These are phyloP conservation scores for Neofusicoccum umdonicola DNA, from an alignment of 2,329 filamentous ascomycete genomes.

Conservation along the genomic window DNA sequence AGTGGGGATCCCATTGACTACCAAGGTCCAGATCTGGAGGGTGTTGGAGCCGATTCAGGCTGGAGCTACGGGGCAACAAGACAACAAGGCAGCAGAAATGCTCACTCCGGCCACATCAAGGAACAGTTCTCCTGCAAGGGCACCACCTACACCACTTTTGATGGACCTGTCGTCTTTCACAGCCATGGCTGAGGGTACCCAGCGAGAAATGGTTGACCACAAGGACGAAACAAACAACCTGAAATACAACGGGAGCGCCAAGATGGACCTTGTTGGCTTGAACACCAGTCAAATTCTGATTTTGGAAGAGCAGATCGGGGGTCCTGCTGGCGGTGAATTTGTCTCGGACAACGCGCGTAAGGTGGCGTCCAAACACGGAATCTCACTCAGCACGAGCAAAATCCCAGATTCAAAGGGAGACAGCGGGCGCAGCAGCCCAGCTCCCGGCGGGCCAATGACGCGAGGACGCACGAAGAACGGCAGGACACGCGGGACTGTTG, in stretches of 20 bases:
- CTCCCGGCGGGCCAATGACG: constrained; percentile 59
- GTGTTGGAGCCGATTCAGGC: constrained; percentile 52
- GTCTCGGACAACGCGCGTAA: constrained; percentile 49
- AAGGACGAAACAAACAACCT: constrained; percentile 69
- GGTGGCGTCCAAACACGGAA: constrained; percentile 48
- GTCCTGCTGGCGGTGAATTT: constrained; percentile 54
- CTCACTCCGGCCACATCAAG: constrained; percentile 46
- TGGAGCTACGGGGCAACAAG: constrained; percentile 26
- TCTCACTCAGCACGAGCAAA: constrained; percentile 41
- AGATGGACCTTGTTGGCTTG: constrained; percentile 65
- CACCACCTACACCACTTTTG: constrained; percentile 52
- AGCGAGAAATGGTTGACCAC: constrained; percentile 63
- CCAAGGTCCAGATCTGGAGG: constrained; percentile 76
- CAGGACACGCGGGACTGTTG: constrained; percentile 71
- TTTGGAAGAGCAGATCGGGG: constrained; percentile 73
- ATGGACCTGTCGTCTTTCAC: constrained; percentile 64
- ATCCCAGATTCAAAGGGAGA: constrained; percentile 25
- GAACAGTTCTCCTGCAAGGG: constrained; percentile 43
- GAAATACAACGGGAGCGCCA: constrained; percentile 74
- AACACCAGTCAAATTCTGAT: constrained; percentile 73
- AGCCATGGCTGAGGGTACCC: constrained; percentile 59
- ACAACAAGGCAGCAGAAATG: constrained; percentile 30
- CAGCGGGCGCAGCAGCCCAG: constrained; percentile 69
- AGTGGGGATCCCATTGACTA: constrained; percentile 64
- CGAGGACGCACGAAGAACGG: constrained; percentile 70